Evolutionary conservation across 1,284 basidiomycete genomes (phyloP).

Genomic region (Cystobasidium slooffiae): DNA sequence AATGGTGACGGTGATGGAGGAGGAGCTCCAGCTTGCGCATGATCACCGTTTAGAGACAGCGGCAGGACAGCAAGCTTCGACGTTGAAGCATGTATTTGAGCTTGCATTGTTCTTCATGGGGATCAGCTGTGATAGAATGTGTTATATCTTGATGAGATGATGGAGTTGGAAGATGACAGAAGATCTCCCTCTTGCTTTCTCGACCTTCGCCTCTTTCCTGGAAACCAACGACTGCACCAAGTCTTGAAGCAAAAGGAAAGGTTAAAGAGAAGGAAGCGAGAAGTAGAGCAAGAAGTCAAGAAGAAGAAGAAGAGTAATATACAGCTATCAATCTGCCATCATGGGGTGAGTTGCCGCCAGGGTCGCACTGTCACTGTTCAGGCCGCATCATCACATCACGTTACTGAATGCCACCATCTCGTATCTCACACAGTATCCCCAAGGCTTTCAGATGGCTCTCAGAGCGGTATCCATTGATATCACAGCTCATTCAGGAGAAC

Average conservation of each 20-base stretch:
- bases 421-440: constrained; percentile 52
- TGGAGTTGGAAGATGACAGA: not conserved
- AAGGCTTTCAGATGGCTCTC: constrained; percentile 66
- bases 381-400: constrained; percentile 8
- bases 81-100: constrained; percentile 17
- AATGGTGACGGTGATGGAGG: not conserved
- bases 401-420: not conserved
- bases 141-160: constrained; percentile 16
- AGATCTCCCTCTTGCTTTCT: not conserved
- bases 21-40: constrained; percentile 9
- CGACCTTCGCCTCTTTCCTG: not conserved
- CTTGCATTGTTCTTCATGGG: constrained; percentile 15
- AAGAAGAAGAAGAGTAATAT: too few species aligned
- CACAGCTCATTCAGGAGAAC: constrained; percentile 94
- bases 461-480: constrained; percentile 97
- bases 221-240: too few species aligned
- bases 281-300: too few species aligned
- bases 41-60: not conserved
- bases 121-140: not conserved
- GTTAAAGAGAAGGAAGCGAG: too few species aligned
- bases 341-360: constrained; percentile 30
- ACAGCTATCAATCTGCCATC: not conserved
- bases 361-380: not conserved
- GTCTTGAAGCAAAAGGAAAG: too few species aligned
- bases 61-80: constrained; percentile 5